Percentiles rank a stretch among this genome's conserved stretches.
These are phyloP conservation scores for Achaetomiella virescens DNA, from an alignment of 495 filamentous ascomycete genomes.

Conservation along the genomic window DNA sequence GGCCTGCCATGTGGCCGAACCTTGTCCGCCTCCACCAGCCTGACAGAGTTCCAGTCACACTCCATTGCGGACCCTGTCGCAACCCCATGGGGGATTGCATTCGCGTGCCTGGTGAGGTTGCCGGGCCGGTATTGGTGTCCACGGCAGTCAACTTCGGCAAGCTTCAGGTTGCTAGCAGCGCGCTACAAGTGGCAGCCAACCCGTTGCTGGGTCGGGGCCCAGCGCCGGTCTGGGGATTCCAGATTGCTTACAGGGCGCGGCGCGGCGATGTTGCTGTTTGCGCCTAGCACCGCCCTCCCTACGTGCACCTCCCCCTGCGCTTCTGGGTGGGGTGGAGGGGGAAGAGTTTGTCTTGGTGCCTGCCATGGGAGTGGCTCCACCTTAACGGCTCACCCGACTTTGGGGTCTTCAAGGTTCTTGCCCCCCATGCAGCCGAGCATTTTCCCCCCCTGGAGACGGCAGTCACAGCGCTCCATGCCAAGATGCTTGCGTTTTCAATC, in stretches of 20 bases:
- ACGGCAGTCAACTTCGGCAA: constrained; percentile 15
- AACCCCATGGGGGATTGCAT: constrained; percentile 4
- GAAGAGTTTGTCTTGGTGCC: background rate
- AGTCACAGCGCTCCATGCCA: background rate
- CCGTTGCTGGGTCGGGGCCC: too few relatives aligned
- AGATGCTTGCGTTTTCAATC: background rate
- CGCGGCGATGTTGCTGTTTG: constrained; percentile 17
- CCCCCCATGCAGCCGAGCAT: background rate
- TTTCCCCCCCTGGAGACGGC: background rate
- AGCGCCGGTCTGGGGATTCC: too few relatives aligned
- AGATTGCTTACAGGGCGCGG: too few relatives aligned
- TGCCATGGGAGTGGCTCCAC: background rate
- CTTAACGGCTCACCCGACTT: background rate
- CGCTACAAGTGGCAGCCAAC: too few relatives aligned
- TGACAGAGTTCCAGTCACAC: background rate
- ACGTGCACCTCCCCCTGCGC: too few relatives aligned
- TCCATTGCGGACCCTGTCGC: background rate
- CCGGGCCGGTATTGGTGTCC: background rate
- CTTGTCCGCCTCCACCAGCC: background rate
- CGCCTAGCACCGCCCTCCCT: constrained; percentile 5
- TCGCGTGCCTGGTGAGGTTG: background rate
- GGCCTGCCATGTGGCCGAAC: background rate
- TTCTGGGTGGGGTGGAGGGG: too few relatives aligned
- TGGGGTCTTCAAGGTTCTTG: background rate
- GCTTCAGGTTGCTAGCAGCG: too few relatives aligned